Base-by-base conservation (phyloP, 306 rosid species). In the Pueraria montana region DNA sequence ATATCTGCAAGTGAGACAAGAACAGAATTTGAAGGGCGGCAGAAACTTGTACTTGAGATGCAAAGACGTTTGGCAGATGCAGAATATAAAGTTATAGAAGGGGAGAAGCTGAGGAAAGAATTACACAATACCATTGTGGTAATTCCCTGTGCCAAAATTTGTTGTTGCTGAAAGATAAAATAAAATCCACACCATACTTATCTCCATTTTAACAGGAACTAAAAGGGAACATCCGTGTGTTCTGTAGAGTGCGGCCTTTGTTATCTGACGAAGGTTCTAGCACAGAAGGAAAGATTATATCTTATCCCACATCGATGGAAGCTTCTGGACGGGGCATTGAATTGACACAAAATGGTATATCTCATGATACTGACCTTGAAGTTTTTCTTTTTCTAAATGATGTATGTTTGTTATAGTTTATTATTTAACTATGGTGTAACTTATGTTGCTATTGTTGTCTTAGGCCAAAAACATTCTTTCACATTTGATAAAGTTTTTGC, bases 221-320 rank as follows among this genome's bases (percentile, higher is more conserved):
- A 16, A 96, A 96, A 90, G 99, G 99, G 84, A 96, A 96, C 84
- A 96, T 96, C 78, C 98, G 99, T 0, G 98, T 96, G 69, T 96
- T 96, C 91, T 96, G 99, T 87, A 86, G 99, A 94, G 99, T 96
- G 69, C 87, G 99, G 5, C 98, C 99, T 45, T 76, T 92, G 80
- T 87, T 96, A 83, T 89, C 97, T 4, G 98, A 96, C 64, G 97
- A 96, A n/a, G 88, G 66, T 84, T 81, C 82, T 72, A 81, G 62
- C 67, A 12, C 89, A 8, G 98, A 96, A 55, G 89, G 89, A 34
- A 96, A 91, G 83, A 32, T 89, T 69, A 46, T 96, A 79, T 88
- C 97, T 72, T 96, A 88, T 84, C 99, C 99, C 30, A 86, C 97
- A 30, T 90, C 99, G 3, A 90, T 92, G 90, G 99, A 96, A 80